These are phyloP conservation scores for Lumnitzera racemosa DNA, from an alignment of 345 rosid species.

Conservation along the genomic window DNA sequence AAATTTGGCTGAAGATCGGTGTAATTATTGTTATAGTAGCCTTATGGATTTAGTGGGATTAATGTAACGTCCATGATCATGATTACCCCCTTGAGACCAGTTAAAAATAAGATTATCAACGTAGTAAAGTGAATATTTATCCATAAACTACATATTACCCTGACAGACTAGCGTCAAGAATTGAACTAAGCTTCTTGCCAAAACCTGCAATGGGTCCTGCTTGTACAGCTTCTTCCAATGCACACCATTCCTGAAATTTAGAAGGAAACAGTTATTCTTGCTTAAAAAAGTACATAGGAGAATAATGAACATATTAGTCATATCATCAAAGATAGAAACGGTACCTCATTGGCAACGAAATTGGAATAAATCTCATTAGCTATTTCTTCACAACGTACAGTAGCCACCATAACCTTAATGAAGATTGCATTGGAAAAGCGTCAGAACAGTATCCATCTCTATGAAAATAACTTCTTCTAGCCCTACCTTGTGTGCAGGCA, in stretches of 20 bases:
- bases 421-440: not conserved
- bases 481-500: constrained; percentile 85
- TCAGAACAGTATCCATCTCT: no score
- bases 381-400: constrained; percentile 33
- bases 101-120: no score
- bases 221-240: constrained; percentile 53
- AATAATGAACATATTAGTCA: no score
- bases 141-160: constrained; percentile 34
- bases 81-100: no score
- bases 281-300: no score
- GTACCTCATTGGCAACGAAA: constrained; percentile 22
- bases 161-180: constrained; percentile 45
- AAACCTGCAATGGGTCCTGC: constrained; percentile 50
- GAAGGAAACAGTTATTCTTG: constrained; percentile 3
- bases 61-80: no score
- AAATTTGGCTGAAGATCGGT: no score
- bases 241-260: constrained; percentile 52
- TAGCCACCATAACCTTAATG: constrained; percentile 27
- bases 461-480: no score
- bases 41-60: no score
- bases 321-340: not conserved
- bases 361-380: constrained; percentile 17
- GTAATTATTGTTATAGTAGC: no score
- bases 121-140: no score
- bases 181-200: constrained; percentile 60